A percentile compares a stretch with the other conserved stretches of the same genome.
These are phyloP conservation scores for Chlamydomonas incerta DNA, from an alignment of 139 green algal genomes.

Conservation along the genomic window DNA sequence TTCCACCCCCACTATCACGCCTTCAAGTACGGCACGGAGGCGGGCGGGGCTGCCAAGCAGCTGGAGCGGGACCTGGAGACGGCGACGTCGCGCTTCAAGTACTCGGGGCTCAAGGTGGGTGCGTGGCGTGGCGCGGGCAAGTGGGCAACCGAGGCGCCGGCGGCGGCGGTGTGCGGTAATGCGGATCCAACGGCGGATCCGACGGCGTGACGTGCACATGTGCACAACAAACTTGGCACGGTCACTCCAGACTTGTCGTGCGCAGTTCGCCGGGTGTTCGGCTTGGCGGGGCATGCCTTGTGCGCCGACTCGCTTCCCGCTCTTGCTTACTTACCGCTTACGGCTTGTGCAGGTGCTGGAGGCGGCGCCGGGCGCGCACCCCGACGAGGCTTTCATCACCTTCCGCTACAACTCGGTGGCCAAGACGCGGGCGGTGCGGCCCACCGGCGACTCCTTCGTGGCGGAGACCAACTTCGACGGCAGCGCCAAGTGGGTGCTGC, in stretches of 20 bases:
- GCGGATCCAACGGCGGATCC: background rate
- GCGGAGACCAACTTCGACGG: background rate
- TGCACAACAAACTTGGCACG: too few species aligned
- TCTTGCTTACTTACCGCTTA: too few species aligned
- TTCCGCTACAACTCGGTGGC: conserved; percentile 6
- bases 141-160: too few species aligned
- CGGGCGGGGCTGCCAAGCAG: background rate
- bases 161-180: background rate
- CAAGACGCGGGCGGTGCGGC: too few species aligned
- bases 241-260: too few species aligned
- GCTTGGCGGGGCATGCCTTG: too few species aligned
- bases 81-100: background rate
- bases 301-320: too few species aligned
- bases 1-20: conserved; percentile 18
- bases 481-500: background rate
- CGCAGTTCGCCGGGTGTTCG: too few species aligned
- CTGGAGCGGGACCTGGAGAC: conserved; percentile 26
- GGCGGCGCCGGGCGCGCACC: background rate
- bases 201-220: too few species aligned
- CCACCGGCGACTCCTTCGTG: background rate
- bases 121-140: too few species aligned
- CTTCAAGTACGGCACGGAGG: conserved; percentile 16
- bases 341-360: background rate
- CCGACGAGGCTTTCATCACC: conserved; percentile 12
- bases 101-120: conserved; percentile 1